phyloP scores from a whole-genome alignment of 1,284 basidiomycete genomes.

The Ustilago trichophora region DNA sequence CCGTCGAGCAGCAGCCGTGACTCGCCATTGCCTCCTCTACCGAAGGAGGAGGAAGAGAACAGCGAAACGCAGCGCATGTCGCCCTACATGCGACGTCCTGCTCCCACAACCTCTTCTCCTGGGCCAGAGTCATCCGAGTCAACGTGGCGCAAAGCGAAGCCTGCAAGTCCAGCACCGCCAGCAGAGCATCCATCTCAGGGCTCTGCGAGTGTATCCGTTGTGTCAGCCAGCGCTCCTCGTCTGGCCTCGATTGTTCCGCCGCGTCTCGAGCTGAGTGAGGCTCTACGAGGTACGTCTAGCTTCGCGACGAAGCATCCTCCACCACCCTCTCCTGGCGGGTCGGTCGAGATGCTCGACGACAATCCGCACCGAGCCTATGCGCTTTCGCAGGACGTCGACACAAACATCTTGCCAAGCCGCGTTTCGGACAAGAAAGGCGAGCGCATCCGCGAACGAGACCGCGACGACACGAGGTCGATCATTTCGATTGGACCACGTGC shows the following conservation, averaged over 20 bases:
- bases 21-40: slow-evolving; percentile 29
- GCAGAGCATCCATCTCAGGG: background rate
- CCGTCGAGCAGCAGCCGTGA: slow-evolving; percentile 15
- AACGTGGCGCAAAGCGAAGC: background rate
- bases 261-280: slow-evolving; percentile 15
- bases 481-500: slow-evolving; percentile 40
- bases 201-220: background rate
- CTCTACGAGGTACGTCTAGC: background rate
- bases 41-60: slow-evolving; percentile 13
- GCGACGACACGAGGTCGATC: slow-evolving; percentile 23
- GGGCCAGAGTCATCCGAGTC: background rate
- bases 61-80: background rate
- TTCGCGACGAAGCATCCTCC: slow-evolving; percentile 1
- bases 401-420: background rate
- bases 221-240: background rate
- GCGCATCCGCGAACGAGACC: slow-evolving; percentile 5
- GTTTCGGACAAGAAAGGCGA: background rate
- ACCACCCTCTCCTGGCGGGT: slow-evolving; percentile 17
- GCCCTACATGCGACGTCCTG: background rate
- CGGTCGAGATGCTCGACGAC: slow-evolving; percentile 28
- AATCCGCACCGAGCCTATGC: background rate
- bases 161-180: background rate
- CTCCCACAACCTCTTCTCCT: background rate
- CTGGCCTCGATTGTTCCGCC: slow-evolving; percentile 9
- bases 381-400: background rate